Base-by-base conservation (phyloP, 176 grass and related monocot genomes). In the Elymus sibiricus region DNA sequence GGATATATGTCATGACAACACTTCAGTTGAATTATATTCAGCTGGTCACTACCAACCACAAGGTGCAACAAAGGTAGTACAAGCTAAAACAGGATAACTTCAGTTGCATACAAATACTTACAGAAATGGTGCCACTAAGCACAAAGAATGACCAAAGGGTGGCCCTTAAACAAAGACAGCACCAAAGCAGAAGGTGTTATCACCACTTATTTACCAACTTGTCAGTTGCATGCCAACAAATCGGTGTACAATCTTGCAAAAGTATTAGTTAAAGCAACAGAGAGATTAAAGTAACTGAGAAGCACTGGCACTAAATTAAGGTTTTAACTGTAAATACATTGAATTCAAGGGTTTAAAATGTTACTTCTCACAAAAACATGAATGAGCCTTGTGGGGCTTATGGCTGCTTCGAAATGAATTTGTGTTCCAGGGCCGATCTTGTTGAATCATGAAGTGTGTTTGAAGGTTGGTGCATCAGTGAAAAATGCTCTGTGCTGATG, bases 61-160 rank as follows among this genome's bases (percentile, higher is more conserved):
- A 51, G 83, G 17, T 49, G 53, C 64, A 86, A 55, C 51, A 34
- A 34, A 34, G 32, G 32, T 4, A 34, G 32, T 34, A 34, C 32
- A 40, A 53, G 83, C 22, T 29, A 24, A 19, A 42, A 24, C 28
- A 53, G 43, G 49, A 29, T 62, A 37, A 29, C 51, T 62, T 62
- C 22, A 63, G 69, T 61, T 75, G 46, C 58, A 79, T 60, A 63
- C 40, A 32, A 68, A 77, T 76, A 71, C 11, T 43, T 79, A 79
- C 53, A 73, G 53, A 39, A 85, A 86, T 70, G 75, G 11, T 31
- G 24, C 17, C 51, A 79, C 63, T 40, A 16, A 80, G 85, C 89
- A 91, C 29, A 81, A 82, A 16, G 61, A 64, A 34, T 10, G 85
- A 25, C 26, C 43, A n/a, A 37, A 81, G 15, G 77, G 46, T 29